A percentile compares a stretch with the other conserved stretches of the same genome.
These are phyloP conservation scores for Phytophthora foliorum DNA, from an alignment of 352 stramenopile species.

Conservation along the genomic window DNA sequence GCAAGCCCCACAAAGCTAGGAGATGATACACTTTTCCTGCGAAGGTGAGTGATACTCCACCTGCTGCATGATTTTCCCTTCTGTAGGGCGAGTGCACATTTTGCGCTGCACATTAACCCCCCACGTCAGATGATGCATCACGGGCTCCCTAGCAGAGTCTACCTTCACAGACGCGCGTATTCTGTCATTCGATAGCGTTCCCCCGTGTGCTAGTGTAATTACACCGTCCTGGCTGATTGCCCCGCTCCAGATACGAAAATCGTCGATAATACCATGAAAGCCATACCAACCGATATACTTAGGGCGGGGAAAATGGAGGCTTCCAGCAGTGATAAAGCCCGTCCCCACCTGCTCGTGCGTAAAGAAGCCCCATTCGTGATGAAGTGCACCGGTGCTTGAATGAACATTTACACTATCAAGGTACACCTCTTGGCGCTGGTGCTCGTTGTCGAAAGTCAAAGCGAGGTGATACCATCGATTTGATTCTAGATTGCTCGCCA, in stretches of 20 bases:
- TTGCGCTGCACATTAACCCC: constrained; percentile 6
- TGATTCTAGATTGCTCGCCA: constrained; percentile 28
- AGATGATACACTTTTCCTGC: constrained; percentile 18
- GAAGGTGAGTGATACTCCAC: constrained; percentile 4
- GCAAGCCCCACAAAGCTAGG: neutral
- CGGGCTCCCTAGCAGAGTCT: neutral
- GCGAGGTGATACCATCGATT: constrained; percentile 51
- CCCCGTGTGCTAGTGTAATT: constrained; percentile 9
- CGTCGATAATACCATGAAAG: constrained; percentile 48
- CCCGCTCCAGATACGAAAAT: constrained; percentile 40
- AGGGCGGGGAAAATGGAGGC: neutral
- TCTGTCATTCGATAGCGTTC: neutral
- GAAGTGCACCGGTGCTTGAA: constrained; percentile 14
- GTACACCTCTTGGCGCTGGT: constrained; percentile 35
- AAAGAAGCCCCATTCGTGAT: constrained; percentile 25
- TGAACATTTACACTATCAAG: constrained; percentile 30
- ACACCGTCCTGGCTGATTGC: constrained; percentile 5
- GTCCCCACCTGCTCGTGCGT: constrained; percentile 46
- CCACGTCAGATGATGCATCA: constrained; percentile 7
- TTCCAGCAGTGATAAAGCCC: constrained; percentile 33
- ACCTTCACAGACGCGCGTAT: constrained; percentile 12
- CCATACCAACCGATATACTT: constrained; percentile 37
- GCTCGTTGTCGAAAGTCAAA: constrained; percentile 33
- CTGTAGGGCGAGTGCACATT: constrained; percentile 9
- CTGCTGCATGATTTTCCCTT: constrained; percentile 8